phyloP scores from a whole-genome alignment of 2,329 filamentous ascomycete species.

The Saccharata proteae region DNA sequence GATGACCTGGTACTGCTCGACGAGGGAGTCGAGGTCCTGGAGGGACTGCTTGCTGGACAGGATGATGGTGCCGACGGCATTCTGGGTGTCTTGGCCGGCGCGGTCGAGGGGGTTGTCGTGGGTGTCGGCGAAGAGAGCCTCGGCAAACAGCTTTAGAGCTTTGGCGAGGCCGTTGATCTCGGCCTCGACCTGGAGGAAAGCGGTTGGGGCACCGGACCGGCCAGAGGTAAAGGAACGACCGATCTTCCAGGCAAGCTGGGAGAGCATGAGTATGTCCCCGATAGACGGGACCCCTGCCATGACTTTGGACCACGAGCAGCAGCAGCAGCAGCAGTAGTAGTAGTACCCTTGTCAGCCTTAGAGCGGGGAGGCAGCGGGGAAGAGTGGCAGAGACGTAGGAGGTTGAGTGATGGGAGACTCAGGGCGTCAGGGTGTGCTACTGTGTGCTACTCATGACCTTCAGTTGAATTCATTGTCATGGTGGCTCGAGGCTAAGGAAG shows the following conservation, averaged over 20 bases:
- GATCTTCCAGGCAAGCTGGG: slow-evolving; percentile 34
- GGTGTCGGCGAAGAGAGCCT: slow-evolving; percentile 26
- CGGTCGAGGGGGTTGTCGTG: slow-evolving; percentile 13
- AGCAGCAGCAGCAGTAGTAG: no score
- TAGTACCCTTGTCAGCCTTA: no score
- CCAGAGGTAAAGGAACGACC: slow-evolving; percentile 32
- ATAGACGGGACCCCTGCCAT: slow-evolving; percentile 22
- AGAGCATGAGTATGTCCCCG: slow-evolving; percentile 35
- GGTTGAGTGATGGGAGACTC: no score
- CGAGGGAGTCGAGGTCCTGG: slow-evolving; percentile 31
- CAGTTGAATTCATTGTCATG: no score
- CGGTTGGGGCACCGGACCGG: slow-evolving; percentile 25
- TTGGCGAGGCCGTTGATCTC: slow-evolving; percentile 31
- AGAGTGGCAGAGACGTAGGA: no score
- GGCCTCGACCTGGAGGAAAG: slow-evolving; percentile 31
- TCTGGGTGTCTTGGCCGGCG: slow-evolving; percentile 22
- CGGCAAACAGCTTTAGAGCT: slow-evolving; percentile 32
- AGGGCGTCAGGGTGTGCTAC: no score
- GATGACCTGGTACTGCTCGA: slow-evolving; percentile 34
- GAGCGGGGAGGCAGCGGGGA: no score
- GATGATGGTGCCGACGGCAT: slow-evolving; percentile 28
- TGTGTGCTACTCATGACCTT: no score
- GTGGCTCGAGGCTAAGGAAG: no score
- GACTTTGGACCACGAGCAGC: no score
- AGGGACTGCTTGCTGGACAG: slow-evolving; percentile 27